Evolutionary conservation across 2,329 filamentous ascomycete species (phyloP).

Genomic region (Verticillium longisporum): DNA sequence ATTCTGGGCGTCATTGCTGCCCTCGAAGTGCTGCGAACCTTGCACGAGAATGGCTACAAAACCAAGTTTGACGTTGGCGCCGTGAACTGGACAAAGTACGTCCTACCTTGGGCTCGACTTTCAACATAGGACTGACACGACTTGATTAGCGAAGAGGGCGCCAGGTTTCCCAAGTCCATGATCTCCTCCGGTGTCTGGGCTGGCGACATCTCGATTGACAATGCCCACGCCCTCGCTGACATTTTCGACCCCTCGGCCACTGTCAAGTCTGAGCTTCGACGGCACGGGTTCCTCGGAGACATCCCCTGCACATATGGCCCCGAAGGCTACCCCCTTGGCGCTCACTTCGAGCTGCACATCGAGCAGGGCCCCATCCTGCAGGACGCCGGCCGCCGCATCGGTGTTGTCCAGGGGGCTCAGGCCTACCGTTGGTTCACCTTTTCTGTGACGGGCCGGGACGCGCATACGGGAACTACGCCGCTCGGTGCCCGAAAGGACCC

Average conservation of each 20-base stretch:
- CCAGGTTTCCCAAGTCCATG: slow-evolving; percentile 72
- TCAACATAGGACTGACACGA: not conserved
- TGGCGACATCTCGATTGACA: slow-evolving; percentile 53
- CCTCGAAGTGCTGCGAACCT: slow-evolving; percentile 62
- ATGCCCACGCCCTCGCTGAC: slow-evolving; percentile 39
- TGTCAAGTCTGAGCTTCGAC: slow-evolving; percentile 46
- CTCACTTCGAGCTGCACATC: slow-evolving; percentile 79
- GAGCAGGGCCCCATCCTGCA: slow-evolving; percentile 77
- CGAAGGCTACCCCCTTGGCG: slow-evolving; percentile 47
- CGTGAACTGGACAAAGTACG: slow-evolving; percentile 70
- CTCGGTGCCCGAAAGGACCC: slow-evolving; percentile 61
- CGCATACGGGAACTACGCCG: slow-evolving; percentile 70
- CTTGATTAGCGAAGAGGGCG: slow-evolving; percentile 63
- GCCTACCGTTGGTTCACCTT: slow-evolving; percentile 70
- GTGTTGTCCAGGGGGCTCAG: slow-evolving; percentile 66
- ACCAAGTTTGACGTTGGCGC: slow-evolving; percentile 68
- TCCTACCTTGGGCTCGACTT: not conserved
- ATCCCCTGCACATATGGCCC: slow-evolving; percentile 15
- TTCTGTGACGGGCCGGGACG: slow-evolving; percentile 58
- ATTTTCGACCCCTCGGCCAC: slow-evolving; percentile 39
- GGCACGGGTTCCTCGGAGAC: slow-evolving; percentile 63
- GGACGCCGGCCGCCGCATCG: slow-evolving; percentile 53
- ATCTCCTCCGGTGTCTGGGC: slow-evolving; percentile 72
- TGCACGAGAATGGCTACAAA: slow-evolving; percentile 60
- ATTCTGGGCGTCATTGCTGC: slow-evolving; percentile 69